Evolutionary conservation across 2,329 filamentous ascomycete species (phyloP).

Genomic region (Septoria petroselini): DNA sequence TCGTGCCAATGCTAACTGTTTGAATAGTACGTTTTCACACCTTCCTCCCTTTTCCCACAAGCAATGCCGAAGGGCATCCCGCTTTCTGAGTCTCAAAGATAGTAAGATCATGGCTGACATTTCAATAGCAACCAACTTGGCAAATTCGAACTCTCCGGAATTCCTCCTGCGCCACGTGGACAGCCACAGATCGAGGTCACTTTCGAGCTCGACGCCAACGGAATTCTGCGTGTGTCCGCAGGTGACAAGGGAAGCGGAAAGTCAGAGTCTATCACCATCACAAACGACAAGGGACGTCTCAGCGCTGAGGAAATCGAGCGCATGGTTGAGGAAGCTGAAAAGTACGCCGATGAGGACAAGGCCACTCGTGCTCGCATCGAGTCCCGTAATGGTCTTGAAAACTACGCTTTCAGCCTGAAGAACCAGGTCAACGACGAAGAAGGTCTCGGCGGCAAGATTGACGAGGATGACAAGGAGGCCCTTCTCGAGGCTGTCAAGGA

Average conservation of each 20-base stretch:
- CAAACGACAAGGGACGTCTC: conserved; percentile 98
- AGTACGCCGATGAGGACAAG: conserved; percentile 99
- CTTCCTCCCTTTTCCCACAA: background rate
- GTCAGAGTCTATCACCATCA: conserved; percentile 96
- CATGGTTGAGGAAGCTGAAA: conserved; percentile 97
- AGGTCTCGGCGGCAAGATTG: conserved; percentile 96
- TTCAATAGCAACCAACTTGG: conserved; percentile 71
- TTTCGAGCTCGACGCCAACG: conserved; percentile 97
- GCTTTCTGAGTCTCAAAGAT: background rate
- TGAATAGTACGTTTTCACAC: background rate
- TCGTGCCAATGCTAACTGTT: background rate
- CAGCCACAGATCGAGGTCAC: conserved; percentile 98
- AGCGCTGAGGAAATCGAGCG: conserved; percentile 96
- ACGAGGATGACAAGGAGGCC: conserved; percentile 97
- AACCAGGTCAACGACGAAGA: conserved; percentile 98
- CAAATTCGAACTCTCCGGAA: conserved; percentile 96
- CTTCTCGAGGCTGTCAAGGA: conserved; percentile 97
- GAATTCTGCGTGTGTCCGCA: conserved; percentile 94
- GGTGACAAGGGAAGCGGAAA: conserved; percentile 98
- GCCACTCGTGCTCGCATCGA: conserved; percentile 95
- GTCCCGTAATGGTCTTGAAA: conserved; percentile 93
- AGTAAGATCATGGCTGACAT: background rate
- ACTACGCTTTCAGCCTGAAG: conserved; percentile 98
- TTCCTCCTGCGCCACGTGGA: conserved; percentile 90
- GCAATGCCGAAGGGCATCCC: background rate